phyloP scores from a whole-genome alignment of 179 eudicot species.

The Carnegiea gigantea region DNA sequence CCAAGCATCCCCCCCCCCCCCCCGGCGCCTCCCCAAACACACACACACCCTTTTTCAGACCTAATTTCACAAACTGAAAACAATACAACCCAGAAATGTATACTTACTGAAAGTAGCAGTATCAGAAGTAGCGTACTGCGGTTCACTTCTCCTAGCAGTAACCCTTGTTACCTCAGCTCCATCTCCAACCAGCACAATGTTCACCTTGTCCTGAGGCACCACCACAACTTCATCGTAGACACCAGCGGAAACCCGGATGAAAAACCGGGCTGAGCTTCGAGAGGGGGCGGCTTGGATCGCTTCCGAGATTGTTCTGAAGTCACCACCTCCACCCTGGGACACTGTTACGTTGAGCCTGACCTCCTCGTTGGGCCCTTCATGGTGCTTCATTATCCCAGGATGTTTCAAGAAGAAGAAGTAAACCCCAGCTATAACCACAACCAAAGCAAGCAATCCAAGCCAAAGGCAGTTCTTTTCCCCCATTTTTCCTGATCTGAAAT shows the following conservation, averaged over 20 bases:
- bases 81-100: not conserved
- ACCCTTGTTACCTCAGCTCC: conserved; percentile 29
- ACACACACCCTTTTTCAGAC: no score
- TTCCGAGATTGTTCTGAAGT: conserved; percentile 19
- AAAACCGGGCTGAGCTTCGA: conserved; percentile 3
- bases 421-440: not conserved
- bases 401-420: conserved; percentile 12
- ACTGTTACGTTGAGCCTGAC: conserved; percentile 22
- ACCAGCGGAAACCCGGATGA: conserved; percentile 22
- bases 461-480: conserved; percentile 12
- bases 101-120: conserved; percentile 34
- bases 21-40: no score
- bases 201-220: conserved; percentile 29
- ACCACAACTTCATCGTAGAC: conserved; percentile 28
- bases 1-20: not conserved
- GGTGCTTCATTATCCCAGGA: not conserved
- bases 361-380: not conserved
- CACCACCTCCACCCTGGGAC: conserved; percentile 22
- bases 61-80: not conserved
- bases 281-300: conserved; percentile 34
- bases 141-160: conserved; percentile 23
- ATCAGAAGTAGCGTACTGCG: conserved; percentile 29
- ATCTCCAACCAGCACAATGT: conserved; percentile 34
- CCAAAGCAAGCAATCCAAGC: conserved; percentile 6
- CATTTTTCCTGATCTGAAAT: conserved; percentile 11